These are phyloP conservation scores for Jatropha curcas DNA, from an alignment of 345 rosid genomes.

Conservation along the genomic window DNA sequence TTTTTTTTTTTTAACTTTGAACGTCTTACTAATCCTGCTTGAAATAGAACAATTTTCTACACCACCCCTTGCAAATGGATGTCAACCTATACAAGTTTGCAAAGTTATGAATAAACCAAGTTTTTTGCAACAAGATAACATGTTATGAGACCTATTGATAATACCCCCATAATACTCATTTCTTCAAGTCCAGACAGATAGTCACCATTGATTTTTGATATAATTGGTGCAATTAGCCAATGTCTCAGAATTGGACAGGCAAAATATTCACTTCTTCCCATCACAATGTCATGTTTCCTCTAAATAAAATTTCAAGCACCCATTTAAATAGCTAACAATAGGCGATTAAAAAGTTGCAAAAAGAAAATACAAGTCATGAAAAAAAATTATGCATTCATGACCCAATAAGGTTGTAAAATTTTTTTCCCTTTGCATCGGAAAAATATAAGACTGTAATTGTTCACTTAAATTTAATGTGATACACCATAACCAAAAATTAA, in stretches of 20 bases:
- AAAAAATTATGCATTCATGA: not conserved
- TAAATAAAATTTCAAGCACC: constrained; percentile 7
- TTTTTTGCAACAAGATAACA: not conserved
- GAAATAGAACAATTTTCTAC: not conserved
- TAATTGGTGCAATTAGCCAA: not conserved
- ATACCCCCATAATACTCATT: not conserved
- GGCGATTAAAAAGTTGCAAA: not conserved
- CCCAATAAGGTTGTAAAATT: not conserved
- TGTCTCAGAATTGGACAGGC: not conserved
- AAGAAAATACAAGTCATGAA: not conserved
- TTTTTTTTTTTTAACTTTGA: not conserved
- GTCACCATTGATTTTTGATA: not conserved
- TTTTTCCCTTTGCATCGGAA: no score
- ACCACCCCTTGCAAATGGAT: not conserved
- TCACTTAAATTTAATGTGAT: no score
- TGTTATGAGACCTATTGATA: not conserved
- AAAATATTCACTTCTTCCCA: not conserved
- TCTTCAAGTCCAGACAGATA: not conserved
- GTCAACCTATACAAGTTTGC: not conserved
- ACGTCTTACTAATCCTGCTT: not conserved
- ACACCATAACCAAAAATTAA: not conserved
- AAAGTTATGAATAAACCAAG: not conserved
- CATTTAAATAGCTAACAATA: constrained; percentile 12
- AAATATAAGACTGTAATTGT: not conserved
- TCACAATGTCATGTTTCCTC: not conserved